Evolutionary conservation across 495 filamentous ascomycete species (phyloP), one percentile per base, ranked within the genome.

Genomic region (Hypomontagnella monticulosa): DNA sequence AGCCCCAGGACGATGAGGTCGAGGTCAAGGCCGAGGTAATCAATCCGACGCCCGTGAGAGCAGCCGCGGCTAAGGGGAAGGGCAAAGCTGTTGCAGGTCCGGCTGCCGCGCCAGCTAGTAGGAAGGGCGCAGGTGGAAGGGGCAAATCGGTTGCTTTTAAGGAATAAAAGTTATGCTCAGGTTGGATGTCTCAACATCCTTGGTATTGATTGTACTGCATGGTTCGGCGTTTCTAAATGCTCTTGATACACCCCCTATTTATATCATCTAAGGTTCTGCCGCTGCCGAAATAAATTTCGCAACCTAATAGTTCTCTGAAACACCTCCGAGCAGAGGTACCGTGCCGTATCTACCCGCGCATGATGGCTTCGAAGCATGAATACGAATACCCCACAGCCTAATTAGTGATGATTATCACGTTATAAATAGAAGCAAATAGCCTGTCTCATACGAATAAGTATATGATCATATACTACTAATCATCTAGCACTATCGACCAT

Each of bases 101-200:
- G 1, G 34, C 65, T 34, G 32, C 55, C 34, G 34, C 47, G 27
- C 42, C 57, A 8, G 18, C 60, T 10, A 14, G 58, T 1, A 63
- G 51, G 47, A 53, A 33, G 23, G 51, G 37, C 15, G 33, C 30
- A 34, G 62, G 65, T 37, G 63, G 44, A 12, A 64, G 66, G 38
- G 69, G 63, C 15, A 74, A 70, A 58, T 67, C 66, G n/a, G 71
- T 73, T 23, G 63, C 71, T 9, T 71, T 73, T 20, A 65, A 65
- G 59, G 53, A 62, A 36, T 66, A 59, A 46, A 27, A 66, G 33
- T 20, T 33, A 27, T 27, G 61, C 42, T 46, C 61, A 7, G 57
- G 50, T 8, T 54, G 16, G 30, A 48, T 15, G 51, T 51, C 6
- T 48, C 14, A 12, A 38, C 32, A 18, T 30, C 46, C 9, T 23